A percentile compares a stretch with the other conserved stretches of the same genome.
Conservation (phyloP, 2,329 filamentous ascomycete genomes). For the Hymenoscyphus scutula region DNA sequence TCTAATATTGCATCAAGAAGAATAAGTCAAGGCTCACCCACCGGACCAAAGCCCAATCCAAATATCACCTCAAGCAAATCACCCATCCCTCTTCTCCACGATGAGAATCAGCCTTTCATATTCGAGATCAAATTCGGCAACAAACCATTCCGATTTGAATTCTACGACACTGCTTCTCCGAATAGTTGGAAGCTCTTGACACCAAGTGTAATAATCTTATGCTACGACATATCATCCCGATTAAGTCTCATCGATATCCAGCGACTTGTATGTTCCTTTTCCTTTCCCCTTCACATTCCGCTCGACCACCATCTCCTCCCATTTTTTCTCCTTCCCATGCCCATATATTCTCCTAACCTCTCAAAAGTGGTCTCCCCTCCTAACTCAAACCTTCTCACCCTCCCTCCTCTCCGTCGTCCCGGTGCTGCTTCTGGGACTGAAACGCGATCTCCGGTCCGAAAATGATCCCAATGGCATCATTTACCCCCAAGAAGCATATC, state of each 20-base stretch:
- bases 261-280: constrained; percentile 45
- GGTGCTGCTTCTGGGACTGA: constrained; percentile 59
- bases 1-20: constrained; percentile 41
- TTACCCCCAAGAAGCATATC: constrained; percentile 59
- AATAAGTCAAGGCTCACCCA: constrained; percentile 44
- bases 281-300: no score
- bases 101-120: constrained; percentile 59
- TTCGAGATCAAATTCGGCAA: constrained; percentile 52
- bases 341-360: not conserved
- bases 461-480: constrained; percentile 59
- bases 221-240: constrained; percentile 60
- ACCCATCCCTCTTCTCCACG: constrained; percentile 36
- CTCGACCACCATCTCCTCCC: not conserved
- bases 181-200: constrained; percentile 57
- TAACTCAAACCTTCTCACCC: constrained; percentile 50
- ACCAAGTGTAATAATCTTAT: constrained; percentile 58
- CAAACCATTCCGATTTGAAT: constrained; percentile 52
- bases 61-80: not conserved
- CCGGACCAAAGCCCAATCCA: not conserved
- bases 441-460: constrained; percentile 57
- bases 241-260: constrained; percentile 58
- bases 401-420: constrained; percentile 39
- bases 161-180: constrained; percentile 58
- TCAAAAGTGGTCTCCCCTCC: constrained; percentile 8
- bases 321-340: not conserved